A percentile compares a stretch with the other conserved stretches of the same genome.
These are phyloP conservation scores for Beta lomatogona DNA, from an alignment of 179 eudicot genomes.

Conservation along the genomic window DNA sequence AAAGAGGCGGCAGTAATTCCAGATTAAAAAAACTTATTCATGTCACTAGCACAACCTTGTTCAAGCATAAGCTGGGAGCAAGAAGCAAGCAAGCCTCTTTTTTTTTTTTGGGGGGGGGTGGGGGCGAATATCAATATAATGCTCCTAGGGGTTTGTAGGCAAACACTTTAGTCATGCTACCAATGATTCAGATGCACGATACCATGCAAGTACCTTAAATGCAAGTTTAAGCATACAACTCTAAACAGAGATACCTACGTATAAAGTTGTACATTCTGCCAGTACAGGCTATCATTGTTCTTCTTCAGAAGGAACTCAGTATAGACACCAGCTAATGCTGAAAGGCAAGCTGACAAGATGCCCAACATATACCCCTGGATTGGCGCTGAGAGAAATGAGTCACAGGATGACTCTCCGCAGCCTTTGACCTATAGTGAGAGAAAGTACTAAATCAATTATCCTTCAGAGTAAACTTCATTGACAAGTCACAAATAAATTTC, in stretches of 20 bases:
- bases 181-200: slow-evolving; percentile 1
- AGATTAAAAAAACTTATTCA: background rate
- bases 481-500: background rate
- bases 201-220: slow-evolving; percentile 9
- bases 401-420: slow-evolving; percentile 89
- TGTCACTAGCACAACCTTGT: background rate
- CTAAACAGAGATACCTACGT: slow-evolving; percentile 60
- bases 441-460: background rate
- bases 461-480: background rate
- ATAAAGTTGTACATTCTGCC: slow-evolving; percentile 95
- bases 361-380: slow-evolving; percentile 95
- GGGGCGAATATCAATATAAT: background rate
- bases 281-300: slow-evolving; percentile 86
- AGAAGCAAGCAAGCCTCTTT: background rate
- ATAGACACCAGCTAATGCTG: slow-evolving; percentile 95
- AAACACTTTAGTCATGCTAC: background rate
- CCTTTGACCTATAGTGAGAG: slow-evolving; percentile 66
- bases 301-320: slow-evolving; percentile 97
- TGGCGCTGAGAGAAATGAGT: slow-evolving; percentile 88
- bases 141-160: background rate
- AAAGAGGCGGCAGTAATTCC: background rate
- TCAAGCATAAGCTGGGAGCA: background rate
- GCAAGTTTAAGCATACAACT: slow-evolving; percentile 10
- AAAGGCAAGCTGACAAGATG: slow-evolving; percentile 85
- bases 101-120: no score